Conservation (phyloP, 495 filamentous ascomycete genomes). For the Xylaria curta region DNA sequence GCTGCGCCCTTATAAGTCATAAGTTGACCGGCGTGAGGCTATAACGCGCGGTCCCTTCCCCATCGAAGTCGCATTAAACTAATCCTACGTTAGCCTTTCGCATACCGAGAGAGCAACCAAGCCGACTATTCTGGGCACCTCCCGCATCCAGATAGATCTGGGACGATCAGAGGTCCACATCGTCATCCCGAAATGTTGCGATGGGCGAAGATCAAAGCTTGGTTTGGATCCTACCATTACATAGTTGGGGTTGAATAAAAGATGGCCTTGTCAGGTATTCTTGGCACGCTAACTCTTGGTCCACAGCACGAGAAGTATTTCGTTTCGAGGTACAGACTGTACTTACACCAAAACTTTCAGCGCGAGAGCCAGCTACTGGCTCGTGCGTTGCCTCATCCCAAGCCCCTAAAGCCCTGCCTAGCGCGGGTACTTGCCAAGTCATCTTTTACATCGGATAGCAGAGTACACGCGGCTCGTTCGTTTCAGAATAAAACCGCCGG, state of each 20-base stretch:
- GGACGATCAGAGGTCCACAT: conserved; percentile 4
- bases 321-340: no score
- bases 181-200: background rate
- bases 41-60: background rate
- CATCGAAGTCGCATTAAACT: background rate
- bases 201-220: conserved; percentile 8
- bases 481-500: conserved; percentile 4
- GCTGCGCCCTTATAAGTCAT: background rate
- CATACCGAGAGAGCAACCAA: background rate
- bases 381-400: no score
- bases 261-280: no score
- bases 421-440: no score
- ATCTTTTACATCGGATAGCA: no score
- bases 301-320: no score
- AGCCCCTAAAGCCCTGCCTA: no score
- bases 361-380: no score
- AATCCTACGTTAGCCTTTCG: background rate
- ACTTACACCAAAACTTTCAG: no score
- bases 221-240: background rate
- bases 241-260: no score
- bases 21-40: background rate
- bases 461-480: background rate
- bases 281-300: no score
- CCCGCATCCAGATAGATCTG: conserved; percentile 5
- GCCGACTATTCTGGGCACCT: conserved; percentile 3